Percentiles rank a stretch among this genome's conserved stretches.
These are phyloP conservation scores for Chiua virens DNA, from an alignment of 768 basidiomycete genomes.

Conservation along the genomic window DNA sequence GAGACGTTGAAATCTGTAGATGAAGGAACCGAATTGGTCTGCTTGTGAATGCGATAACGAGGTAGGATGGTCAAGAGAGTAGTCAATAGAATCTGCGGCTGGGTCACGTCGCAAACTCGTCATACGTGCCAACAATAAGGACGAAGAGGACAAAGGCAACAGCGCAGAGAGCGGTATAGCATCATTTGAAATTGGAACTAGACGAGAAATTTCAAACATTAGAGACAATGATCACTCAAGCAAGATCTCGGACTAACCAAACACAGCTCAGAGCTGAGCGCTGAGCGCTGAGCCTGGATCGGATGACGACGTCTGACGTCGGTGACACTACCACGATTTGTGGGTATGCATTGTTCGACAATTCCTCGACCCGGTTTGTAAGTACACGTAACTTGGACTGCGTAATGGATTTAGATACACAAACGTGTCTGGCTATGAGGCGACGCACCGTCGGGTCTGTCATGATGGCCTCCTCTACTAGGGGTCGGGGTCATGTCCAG, in stretches of 20 bases:
- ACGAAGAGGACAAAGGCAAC: too few relatives aligned
- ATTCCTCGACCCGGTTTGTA: constrained; percentile 64
- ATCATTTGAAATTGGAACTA: constrained; percentile 59
- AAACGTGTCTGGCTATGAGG: neutral
- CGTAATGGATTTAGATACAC: neutral
- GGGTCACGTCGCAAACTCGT: constrained; percentile 67
- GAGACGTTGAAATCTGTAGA: constrained; percentile 49
- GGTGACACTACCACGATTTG: constrained; percentile 55
- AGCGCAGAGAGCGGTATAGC: constrained; percentile 53
- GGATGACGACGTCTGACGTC: constrained; percentile 50
- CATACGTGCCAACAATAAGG: constrained; percentile 56
- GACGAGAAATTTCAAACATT: neutral
- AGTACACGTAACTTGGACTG: constrained; percentile 58
- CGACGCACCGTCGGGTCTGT: constrained; percentile 56
- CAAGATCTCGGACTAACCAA: constrained; percentile 40
- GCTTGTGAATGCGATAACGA: constrained; percentile 39
- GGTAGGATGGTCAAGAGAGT: constrained; percentile 53
- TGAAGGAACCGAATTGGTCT: constrained; percentile 33
- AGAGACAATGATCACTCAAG: neutral
- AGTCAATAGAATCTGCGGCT: constrained; percentile 56
- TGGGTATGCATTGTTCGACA: constrained; percentile 66
- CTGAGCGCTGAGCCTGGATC: too few relatives aligned
- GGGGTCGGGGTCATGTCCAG: constrained; percentile 43
- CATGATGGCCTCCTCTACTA: constrained; percentile 53
- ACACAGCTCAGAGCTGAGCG: too few relatives aligned